Evolutionary conservation across 495 filamentous ascomycete genomes (phyloP), one percentile per base, ranked within the genome.

Genomic region (Aspergillus conjunctus): DNA sequence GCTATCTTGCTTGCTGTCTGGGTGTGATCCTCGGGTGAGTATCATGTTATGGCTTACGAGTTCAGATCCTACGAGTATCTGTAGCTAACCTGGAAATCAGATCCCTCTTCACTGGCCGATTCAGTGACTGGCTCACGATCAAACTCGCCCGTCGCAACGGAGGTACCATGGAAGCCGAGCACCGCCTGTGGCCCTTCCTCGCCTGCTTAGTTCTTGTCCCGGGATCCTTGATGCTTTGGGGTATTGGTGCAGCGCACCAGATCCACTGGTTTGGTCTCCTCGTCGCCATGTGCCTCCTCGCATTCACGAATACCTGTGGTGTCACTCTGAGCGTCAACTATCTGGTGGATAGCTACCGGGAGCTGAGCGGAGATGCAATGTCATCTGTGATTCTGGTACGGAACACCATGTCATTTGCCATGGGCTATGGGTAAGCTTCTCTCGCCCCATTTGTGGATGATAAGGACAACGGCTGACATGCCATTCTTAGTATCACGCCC

Each of bases 381-480:
- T 80, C 83, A 9, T 85, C 81, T 39, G 81, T 87, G 10, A 90
- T 90, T 55, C 61, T 89, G 5, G 78, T 88, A 22, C 81, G 87
- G 6, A 89, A 88, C 64, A 87, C 83, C 18, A 88, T 88, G 86
- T 80, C 77, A 6, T 86, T 86, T 71, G 83, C 81, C 0, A 78
- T 86, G 43, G 73, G 78, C 4, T 85, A 85, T 65, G 83, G 82
- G 72, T 80, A 50, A 65, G 77, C 68, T 51, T 15, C 32, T 30
- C 22, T 48, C n/a, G 3, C 7, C 18, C 20, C 18, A 17, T n/a
- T 48, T 11, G 1, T 9, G 18, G n/a, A 11, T 54, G 1, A 12
- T 44, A 18, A 55, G 15, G 10, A 41, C 15, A 7, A 6, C 20
- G 1, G 31, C 51, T 17, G 43, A 11, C 58, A 67, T 10, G 34